Base-by-base conservation (phyloP, 2,329 filamentous ascomycete genomes). In the Ampelomyces quisqualis region DNA sequence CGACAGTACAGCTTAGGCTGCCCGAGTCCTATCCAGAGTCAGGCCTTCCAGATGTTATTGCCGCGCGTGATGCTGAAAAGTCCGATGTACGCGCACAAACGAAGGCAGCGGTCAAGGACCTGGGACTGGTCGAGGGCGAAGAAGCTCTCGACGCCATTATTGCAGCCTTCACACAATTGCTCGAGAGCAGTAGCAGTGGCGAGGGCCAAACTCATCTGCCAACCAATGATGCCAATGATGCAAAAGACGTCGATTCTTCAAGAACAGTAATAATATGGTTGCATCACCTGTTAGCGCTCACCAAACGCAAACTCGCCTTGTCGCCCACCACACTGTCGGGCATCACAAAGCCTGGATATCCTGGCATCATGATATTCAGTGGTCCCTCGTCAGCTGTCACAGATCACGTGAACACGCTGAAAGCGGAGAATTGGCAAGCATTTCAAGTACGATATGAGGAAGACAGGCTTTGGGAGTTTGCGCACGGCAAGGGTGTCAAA, bases 261-360 rank as follows among this genome's bases (percentile, higher is more conserved):
- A 67, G 61, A 36, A 74, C 71, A 3, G 62, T 72, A 18, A 63
- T 74, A 13, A 63, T 74, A 34, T 74, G 70, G 68, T 64, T 75
- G 1, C 72, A 74, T 30, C 72, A 75, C 36, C 62, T 74, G 6
- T 68, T 75, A 37, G 71, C 71, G 22, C 69, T 68, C 11, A 68
- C 65, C 43, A 75, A 74, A 53, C 69, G 72, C 30, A 75, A 75
- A 47, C 65, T 69, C 27, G 68, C 68, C 5, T 58, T 74, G 8
- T 63, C 62, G 1, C 46, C 53, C 7, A 67, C 72, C 0, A 5
- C 60, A 1, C 49, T 74, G n/a, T 63, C 64, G 2, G 72, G 72
- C 10, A 53, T 74, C 23, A 72, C 72, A 0, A 74, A 74, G 41
- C 71, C 72, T 2, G 72, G 72, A 7, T 73, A 74, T 40, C 72